Evolutionary conservation across 2,329 filamentous ascomycete genomes (phyloP), one percentile per base, ranked within the genome.

Genomic region (Ascocoryne sarcoides): DNA sequence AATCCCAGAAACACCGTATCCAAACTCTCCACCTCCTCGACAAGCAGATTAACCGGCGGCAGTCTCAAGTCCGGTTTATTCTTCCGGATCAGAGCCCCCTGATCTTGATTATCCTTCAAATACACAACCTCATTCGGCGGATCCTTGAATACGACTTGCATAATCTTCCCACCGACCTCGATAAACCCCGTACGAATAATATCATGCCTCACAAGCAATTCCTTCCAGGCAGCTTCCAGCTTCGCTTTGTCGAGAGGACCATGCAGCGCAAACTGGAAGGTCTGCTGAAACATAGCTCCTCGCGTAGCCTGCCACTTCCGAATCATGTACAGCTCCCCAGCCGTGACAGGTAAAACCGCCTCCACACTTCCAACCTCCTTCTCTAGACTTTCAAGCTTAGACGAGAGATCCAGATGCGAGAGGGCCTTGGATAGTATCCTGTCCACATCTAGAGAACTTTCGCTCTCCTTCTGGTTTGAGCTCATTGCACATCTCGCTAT

Each of bases 271-370:
- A 83, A 89, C 4, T 59, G 63, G 57, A 95, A 95, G 0, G 69
- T 73, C 0, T 86, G 77, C 54, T 82, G 87, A 61, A 94, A 94
- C 0, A 85, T 66, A 1, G 61, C 58, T 0, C 85, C 83, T 1
- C 65, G 55, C 0, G 79, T 76, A 32, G 76, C 78, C 46, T 83
- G 73, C 84, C 86, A 93, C 32, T 76, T 71, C 12, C 76, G 78
- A 18, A 95, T 66, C 78, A 92, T 86, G 59, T 92, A 89, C 0
- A 76, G 64, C 57, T 95, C 88, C 53, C 87, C 84, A 2, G 87
- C 71, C 3, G 84, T 77, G 2, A 80, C 79, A 1, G 86, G 86
- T 1, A 90, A 59, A 1, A 83, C 49, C 1, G 53, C 26, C 1
- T 64, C 41, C 0, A 88, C 56, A 0, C 64, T 62, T 4, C 63